phyloP scores from a whole-genome alignment of 805 yeast species.

The Cyberlindnera euphorbiae region DNA sequence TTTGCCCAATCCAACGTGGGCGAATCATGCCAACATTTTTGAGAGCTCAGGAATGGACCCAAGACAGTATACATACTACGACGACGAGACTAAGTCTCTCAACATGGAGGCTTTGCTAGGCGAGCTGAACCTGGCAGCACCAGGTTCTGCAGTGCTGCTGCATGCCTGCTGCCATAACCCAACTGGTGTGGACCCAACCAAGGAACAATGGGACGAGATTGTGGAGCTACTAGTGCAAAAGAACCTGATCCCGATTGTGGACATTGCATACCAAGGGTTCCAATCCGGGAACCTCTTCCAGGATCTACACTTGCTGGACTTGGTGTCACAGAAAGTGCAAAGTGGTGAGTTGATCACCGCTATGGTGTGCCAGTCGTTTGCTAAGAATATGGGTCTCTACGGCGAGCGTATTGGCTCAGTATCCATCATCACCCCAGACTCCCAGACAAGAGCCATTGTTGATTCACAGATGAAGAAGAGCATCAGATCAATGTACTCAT shows the following conservation, averaged over 20 bases:
- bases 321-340: conserved; percentile 36
- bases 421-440: conserved; percentile 52
- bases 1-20: conserved; percentile 91
- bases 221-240: conserved; percentile 55
- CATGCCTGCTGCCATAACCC: conserved; percentile 98
- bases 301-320: conserved; percentile 57
- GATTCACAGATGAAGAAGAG: conserved; percentile 80
- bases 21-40: conserved; percentile 83
- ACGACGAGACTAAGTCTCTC: conserved; percentile 53
- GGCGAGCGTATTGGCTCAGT: conserved; percentile 94
- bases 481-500: conserved; percentile 83
- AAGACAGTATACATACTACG: conserved; percentile 67
- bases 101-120: conserved; percentile 59
- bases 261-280: conserved; percentile 95
- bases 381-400: conserved; percentile 91
- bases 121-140: conserved; percentile 50
- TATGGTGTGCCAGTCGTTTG: conserved; percentile 83
- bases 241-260: conserved; percentile 74
- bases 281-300: conserved; percentile 77
- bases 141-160: conserved; percentile 63
- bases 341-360: conserved; percentile 44
- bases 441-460: conserved; percentile 44
- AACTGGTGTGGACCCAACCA: conserved; percentile 88
- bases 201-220: conserved; percentile 75
- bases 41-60: conserved; percentile 63